phyloP scores from a whole-genome alignment of 2,329 filamentous ascomycete species.

The Microsporum canis region DNA sequence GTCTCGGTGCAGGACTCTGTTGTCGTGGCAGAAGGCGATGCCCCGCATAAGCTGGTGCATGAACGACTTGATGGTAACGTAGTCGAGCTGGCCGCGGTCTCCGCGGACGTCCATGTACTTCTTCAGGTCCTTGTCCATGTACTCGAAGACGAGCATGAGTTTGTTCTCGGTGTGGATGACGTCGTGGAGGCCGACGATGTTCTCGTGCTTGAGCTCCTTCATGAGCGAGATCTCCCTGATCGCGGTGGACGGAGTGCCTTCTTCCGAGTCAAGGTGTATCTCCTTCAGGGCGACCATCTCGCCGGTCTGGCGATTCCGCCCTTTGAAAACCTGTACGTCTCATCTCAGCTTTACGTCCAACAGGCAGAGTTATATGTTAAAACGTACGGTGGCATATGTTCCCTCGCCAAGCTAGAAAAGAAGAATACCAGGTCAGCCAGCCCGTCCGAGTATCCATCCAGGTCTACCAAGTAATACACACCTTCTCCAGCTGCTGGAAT shows the following conservation, averaged over 20 bases:
- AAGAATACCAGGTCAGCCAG: neutral
- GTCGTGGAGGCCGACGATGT: constrained; percentile 93
- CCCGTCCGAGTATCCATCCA: neutral
- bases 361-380: neutral
- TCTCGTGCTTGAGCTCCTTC: constrained; percentile 99
- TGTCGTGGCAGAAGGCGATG: constrained; percentile 96
- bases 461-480: constrained; percentile 14
- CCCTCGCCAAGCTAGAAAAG: constrained; percentile 67
- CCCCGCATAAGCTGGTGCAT: constrained; percentile 96
- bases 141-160: constrained; percentile 98
- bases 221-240: constrained; percentile 98
- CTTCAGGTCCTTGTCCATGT: constrained; percentile 97
- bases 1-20: constrained; percentile 88
- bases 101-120: constrained; percentile 96
- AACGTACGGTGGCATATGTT: constrained; percentile 85
- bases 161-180: constrained; percentile 99
- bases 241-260: constrained; percentile 91
- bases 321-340: constrained; percentile 75
- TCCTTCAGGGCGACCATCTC: constrained; percentile 96
- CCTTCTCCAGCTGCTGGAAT: constrained; percentile 96
- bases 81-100: constrained; percentile 79
- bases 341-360: neutral
- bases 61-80: constrained; percentile 90
- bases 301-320: constrained; percentile 90
- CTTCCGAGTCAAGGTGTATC: constrained; percentile 96